Evolutionary conservation across 2,329 filamentous ascomycete species (phyloP), one percentile per base, ranked within the genome.

Genomic region (Emmonsiellopsis sp.): DNA sequence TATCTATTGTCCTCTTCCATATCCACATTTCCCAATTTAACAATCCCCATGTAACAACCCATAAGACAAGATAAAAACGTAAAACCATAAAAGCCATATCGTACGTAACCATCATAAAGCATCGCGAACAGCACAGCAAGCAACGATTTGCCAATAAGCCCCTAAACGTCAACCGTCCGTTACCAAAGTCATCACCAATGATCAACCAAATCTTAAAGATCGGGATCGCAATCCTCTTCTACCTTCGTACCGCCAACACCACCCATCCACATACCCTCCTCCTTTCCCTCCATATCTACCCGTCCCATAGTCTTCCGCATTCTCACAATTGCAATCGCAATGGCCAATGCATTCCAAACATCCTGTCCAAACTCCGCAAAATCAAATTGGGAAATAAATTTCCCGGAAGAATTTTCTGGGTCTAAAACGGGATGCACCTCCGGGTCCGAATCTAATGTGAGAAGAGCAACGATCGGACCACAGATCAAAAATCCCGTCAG

Each of bases 261-360:
- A 44, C 46, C 14, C 48, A 54, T 59, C 56, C 55, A 50, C 48
- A 59, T 56, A 6, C 57, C n/a, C 13, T 55, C 57, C 27, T 54
- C 56, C n/a, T 48, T 27, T 5, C 63, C 59, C 7, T 60, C 66
- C 37, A 71, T 63, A 42, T 71, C 69, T 21, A 80, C 65, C 52
- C 71, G 64, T 50, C 73, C 57, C 71, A 79, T 72, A 36, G 74
- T 71, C 55, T 77, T 75, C 5, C 79, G 72, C 51, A 76, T 73
- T 61, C 80, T 75, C 56, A 79, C 72, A 9, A 80, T 69, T 5
- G 79, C 67, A 54, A 83, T 79, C 0, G 80, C 77, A 49, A 83
- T 58, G 0, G 79, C 78, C 3, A 83, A 67, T 4, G 76, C 72
- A 60, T 81, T 82, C 81, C 81, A 84, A 2, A 83, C 79, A 61